These are phyloP conservation scores for Calonectria pauciramosa DNA, from an alignment of 2,329 filamentous ascomycete genomes.

Conservation along the genomic window DNA sequence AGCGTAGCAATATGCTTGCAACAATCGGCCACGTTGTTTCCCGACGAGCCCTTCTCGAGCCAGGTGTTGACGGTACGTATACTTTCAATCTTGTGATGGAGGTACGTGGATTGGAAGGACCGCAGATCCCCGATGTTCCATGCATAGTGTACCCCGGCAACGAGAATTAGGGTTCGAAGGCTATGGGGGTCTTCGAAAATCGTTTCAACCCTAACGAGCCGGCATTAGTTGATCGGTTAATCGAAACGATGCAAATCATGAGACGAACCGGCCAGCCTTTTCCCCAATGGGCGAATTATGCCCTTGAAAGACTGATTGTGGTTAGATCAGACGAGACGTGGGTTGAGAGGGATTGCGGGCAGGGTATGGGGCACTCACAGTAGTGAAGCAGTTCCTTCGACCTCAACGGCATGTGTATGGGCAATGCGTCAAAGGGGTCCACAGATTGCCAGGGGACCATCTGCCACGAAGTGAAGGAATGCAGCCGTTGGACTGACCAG, in stretches of 20 bases:
- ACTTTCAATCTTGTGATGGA: background rate
- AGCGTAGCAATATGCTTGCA: background rate
- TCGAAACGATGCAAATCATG: background rate
- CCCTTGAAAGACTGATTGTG: background rate
- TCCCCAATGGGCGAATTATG: background rate
- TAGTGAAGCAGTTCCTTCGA: constrained; percentile 7
- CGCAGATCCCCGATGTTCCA: background rate
- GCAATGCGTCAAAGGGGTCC: background rate
- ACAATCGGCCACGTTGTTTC: background rate
- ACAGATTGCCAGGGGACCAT: constrained; percentile 6
- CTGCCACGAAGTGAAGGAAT: background rate
- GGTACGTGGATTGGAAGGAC: background rate
- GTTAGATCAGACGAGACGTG: background rate
- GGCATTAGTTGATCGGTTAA: too few relatives aligned
- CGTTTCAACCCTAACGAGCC: background rate
- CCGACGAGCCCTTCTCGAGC: background rate
- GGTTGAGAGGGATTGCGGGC: background rate
- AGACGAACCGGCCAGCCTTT: background rate
- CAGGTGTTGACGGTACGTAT: constrained; percentile 3
- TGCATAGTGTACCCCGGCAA: background rate
- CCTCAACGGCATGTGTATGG: constrained; percentile 5
- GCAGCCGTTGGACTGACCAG: background rate
- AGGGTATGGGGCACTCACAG: background rate
- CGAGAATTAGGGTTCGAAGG: background rate
- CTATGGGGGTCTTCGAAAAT: constrained; percentile 1